phyloP scores from a whole-genome alignment of 768 basidiomycete species.

The Dacryopinax spathularia region DNA sequence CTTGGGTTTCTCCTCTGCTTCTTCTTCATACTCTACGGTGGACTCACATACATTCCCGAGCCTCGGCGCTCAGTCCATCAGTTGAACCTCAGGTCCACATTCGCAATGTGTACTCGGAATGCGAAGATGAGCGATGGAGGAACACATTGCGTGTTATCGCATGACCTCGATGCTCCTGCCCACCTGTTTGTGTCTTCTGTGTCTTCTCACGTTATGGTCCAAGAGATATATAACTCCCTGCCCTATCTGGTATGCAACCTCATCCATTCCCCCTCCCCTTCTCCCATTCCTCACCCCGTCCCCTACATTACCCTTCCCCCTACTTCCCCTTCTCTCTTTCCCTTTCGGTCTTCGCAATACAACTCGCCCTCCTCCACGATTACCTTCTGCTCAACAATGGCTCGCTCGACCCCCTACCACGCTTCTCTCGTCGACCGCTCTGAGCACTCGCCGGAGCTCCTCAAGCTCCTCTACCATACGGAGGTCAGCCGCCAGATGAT shows the following conservation, averaged over 20 bases:
- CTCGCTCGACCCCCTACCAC: constrained; percentile 27
- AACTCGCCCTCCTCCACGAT: constrained; percentile 8
- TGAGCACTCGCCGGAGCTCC: constrained; percentile 47
- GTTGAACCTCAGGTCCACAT: not conserved
- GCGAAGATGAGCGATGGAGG: not conserved
- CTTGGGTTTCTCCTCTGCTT: too few relatives aligned
- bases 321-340: constrained; percentile 6
- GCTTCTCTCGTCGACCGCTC: constrained; percentile 50
- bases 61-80: not conserved
- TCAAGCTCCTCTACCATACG: constrained; percentile 48
- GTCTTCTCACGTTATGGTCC: not conserved
- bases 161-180: not conserved
- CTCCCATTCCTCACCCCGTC: constrained; percentile 20
- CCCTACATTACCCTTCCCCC: constrained; percentile 22
- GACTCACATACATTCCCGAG: not conserved
- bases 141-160: not conserved
- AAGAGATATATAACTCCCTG: not conserved
- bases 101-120: not conserved
- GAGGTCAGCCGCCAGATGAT: constrained; percentile 48
- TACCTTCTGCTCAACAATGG: constrained; percentile 7
- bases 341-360: constrained; percentile 10
- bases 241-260: constrained; percentile 3
- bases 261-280: constrained; percentile 5
- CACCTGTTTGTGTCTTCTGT: not conserved
- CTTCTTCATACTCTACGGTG: too few relatives aligned